Evolutionary conservation across 441 rosid genomes (phyloP), one percentile per base, ranked within the genome.

Genomic region (Pelargonium australe): DNA sequence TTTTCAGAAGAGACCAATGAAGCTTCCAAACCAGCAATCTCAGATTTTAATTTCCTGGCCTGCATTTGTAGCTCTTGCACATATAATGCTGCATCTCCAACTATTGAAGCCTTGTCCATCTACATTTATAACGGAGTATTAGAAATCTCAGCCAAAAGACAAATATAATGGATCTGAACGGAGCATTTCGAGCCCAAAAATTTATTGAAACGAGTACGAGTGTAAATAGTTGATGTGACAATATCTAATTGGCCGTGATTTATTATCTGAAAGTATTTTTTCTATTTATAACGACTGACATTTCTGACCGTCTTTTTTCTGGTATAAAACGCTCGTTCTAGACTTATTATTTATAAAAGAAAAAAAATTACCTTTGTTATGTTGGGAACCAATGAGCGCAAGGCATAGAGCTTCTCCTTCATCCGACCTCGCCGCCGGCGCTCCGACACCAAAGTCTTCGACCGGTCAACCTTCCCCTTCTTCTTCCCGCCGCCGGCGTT

Each of bases 91-190:
- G 96, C 92, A 64, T 92, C 98, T 73, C 96, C 96, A n/a, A 90
- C 82, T 7, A 92, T 90, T 3, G 96, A 90, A 17, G 93, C 89
- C 85, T 92, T 90, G 72, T 92, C 98, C 98, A 92, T 92, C 96
- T 91, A 76, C n/a, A n/a, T n/a, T n/a, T n/a, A n/a, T n/a, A n/a
- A n/a, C n/a, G n/a, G n/a, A n/a, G n/a, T n/a, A n/a, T n/a, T n/a
- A n/a, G n/a, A n/a, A n/a, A n/a, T n/a, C n/a, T n/a, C n/a, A n/a
- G n/a, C n/a, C n/a, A n/a, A n/a, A n/a, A n/a, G n/a, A n/a, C n/a
- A n/a, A n/a, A n/a, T n/a, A n/a, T n/a, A n/a, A n/a, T n/a, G n/a
- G n/a, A n/a, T n/a, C n/a, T n/a, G n/a, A n/a, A n/a, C n/a, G n/a
- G n/a, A n/a, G n/a, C n/a, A n/a, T n/a, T n/a, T n/a, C n/a, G n/a